phyloP scores from a whole-genome alignment of 1,139 yeast genomes.

The Hanseniaspora sp. region DNA sequence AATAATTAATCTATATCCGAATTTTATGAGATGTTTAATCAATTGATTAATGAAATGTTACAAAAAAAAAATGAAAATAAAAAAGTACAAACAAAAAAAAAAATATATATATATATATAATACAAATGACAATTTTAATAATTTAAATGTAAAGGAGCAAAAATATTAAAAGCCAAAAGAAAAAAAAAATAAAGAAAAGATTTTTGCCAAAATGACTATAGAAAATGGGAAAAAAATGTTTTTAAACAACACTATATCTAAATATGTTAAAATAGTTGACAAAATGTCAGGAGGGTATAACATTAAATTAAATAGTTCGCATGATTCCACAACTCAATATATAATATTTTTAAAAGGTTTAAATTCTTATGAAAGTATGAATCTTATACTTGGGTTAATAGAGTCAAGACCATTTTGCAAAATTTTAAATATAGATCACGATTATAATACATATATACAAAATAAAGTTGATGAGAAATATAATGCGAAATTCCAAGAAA shows the following conservation, averaged over 20 bases:
- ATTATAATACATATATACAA: not conserved
- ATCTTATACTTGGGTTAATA: not conserved
- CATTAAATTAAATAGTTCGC: not conserved
- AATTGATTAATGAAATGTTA: not conserved
- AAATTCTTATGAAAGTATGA: not conserved
- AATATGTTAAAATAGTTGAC: not conserved
- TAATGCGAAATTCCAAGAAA: not conserved
- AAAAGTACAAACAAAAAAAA: too few species aligned
- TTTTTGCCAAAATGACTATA: too few species aligned
- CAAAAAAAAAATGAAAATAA: too few species aligned
- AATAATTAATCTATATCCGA: not conserved
- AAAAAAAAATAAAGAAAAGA: too few species aligned
- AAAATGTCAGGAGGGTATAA: not conserved
- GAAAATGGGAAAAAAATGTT: not conserved
- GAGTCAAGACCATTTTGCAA: not conserved
- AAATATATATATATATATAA: too few species aligned
- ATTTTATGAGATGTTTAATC: not conserved
- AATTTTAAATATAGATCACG: conserved; percentile 5
- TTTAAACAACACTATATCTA: not conserved
- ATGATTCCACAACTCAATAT: not conserved
- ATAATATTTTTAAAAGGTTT: conserved; percentile 6
- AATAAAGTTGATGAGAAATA: not conserved
- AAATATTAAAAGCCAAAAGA: too few species aligned
- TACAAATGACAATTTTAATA: too few species aligned
- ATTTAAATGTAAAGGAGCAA: not conserved